Base-by-base conservation (phyloP, 805 yeast genomes). In the Hanseniaspora clermontiae region DNA sequence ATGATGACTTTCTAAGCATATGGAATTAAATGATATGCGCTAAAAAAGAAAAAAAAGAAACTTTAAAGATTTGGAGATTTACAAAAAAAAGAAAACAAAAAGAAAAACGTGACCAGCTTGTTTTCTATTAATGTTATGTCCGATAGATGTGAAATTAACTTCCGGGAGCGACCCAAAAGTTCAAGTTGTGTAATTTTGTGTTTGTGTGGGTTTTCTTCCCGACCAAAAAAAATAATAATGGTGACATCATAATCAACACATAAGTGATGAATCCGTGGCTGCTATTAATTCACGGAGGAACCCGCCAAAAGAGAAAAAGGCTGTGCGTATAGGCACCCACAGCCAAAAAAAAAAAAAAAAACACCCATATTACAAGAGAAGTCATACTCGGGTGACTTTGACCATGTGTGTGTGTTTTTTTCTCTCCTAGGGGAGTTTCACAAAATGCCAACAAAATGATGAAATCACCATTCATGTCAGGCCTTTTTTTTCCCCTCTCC, bases 311-410 rank as follows among this genome's bases (percentile, higher is more conserved):
- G 27, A 24, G 5, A 24, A 24, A 24, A 5, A 3, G 27, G n/a
- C 2, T 10, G 15, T 36, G 38, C 14, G 38, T n/a, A 15, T 14
- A 15, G 38, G 14, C 38, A 12, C 14, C n/a, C 14, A 12, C 7
- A 14, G 38, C 38, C 14, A 10, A 36, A 36, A 36, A 36, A 36
- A 2, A n/a, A 3, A 10, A 36, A 36, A 36, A 36, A 36, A 2
- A n/a, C 27, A 24, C 27, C 27, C 3, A 24, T 4, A 24, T 5
- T 24, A 5, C 38, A 36, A 2, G n/a, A 36, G 38, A 38, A 49
- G 52, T 49, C 43, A 49, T 15, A 17, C 37, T 38, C 32, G 45
- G 32, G 54, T 50, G 54, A 49, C 52, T 49, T 14, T 9, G 12
- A 1, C 31, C 4, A 1, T 15, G 31, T 10, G 7, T n/a, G n/a